Base-by-base conservation (phyloP, 2,329 filamentous ascomycete species). In the Sphaerulina populicola region DNA sequence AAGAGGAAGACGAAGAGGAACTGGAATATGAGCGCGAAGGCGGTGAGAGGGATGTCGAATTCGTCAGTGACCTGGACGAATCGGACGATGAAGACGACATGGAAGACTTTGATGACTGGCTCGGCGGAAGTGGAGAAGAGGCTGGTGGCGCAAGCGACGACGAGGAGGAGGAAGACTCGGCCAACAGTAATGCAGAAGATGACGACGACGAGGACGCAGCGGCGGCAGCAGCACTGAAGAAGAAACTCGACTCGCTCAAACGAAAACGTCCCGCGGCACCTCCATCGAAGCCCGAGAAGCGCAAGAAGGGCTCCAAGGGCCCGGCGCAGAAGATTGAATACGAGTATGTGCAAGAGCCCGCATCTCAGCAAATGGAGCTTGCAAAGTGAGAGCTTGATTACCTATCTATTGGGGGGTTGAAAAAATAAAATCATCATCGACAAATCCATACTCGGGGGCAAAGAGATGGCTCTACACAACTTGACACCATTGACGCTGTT, bases 51-150 rank as follows among this genome's bases (percentile, higher is more conserved):
- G 79, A 85, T 54, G 85, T 97, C 42, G 89, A 97, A 73, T 97
- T 96, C 64, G 88, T 97, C 52, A 91, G 86, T 64, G 93, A 96
- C 68, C 72, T 94, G 51, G 90, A 90, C 42, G 72, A 75, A 57
- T 71, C 69, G 65, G 86, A 85, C 59, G 86, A 90, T 54, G 85
- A 88, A 51, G 86, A 75, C 49, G 78, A 80, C 64, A 79, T 97
- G 47, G 88, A 96, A 69, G 91, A 97, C 64, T 79, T 97, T 45
- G 87, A 97, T 69, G 91, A 97, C 65, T 97, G 91, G 91, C 76
- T 96, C 44, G 89, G 84, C 61, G 88, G 82, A 1, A 31, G 37
- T 7, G 46, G 11, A 21, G 51, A 46, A 9, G 71, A 72, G 3
- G 72, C 72, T 9, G 62, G 58, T n/a, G 72, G 81, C 12, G 73